Evolutionary conservation across 257 asterid genomes (phyloP).

Genomic region (Solanum habrochaites): DNA sequence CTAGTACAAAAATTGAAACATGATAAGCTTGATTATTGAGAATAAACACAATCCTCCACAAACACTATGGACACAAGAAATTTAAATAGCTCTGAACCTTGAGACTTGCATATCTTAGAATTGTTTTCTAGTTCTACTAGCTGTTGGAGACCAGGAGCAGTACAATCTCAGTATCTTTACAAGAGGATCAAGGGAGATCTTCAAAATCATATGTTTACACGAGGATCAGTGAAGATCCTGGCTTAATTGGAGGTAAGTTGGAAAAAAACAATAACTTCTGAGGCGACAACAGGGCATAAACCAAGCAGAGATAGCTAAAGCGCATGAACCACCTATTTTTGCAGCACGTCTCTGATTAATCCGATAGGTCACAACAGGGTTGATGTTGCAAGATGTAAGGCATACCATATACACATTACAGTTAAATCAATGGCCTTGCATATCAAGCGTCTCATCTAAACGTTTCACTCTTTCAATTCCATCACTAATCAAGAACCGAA

Average conservation of each 20-base stretch:
- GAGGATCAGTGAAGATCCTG: background rate
- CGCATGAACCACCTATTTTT: background rate
- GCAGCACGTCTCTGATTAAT: background rate
- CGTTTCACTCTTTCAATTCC: constrained; percentile 76
- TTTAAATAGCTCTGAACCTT: background rate
- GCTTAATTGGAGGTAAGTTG: background rate
- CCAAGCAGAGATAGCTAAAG: background rate
- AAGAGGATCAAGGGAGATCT: background rate
- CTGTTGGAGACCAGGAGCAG: background rate
- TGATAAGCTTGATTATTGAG: background rate
- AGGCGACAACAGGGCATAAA: background rate
- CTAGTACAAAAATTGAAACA: background rate
- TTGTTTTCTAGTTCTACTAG: background rate
- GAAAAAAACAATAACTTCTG: background rate
- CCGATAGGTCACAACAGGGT: background rate
- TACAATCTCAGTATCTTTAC: background rate
- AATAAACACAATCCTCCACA: background rate
- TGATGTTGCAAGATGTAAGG: background rate
- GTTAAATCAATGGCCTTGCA: constrained; percentile 57
- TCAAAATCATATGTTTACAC: background rate
- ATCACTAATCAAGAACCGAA: constrained; percentile 69
- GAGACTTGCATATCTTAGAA: background rate
- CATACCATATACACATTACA: background rate
- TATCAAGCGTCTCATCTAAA: constrained; percentile 77
- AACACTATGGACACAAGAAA: background rate